These are phyloP conservation scores for Incumbomyces lentus DNA, from an alignment of 2,329 filamentous ascomycete species.

Conservation along the genomic window DNA sequence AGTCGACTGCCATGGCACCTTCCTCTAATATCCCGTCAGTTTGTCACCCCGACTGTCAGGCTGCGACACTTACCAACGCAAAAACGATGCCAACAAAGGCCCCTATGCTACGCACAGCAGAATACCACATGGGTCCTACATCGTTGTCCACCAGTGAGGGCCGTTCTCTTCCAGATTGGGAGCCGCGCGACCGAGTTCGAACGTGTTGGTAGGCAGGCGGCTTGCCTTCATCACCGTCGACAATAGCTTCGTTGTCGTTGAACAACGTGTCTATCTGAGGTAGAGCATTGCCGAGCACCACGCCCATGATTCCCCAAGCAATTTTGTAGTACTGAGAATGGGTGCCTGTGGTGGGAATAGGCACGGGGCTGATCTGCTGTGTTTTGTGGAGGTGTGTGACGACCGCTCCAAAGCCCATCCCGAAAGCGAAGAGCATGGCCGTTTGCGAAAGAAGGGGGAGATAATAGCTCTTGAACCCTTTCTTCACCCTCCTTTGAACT, in stretches of 20 bases:
- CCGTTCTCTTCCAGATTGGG: constrained; percentile 10
- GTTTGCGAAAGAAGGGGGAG: constrained; percentile 49
- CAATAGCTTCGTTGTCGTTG: constrained; percentile 23
- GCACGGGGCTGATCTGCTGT: constrained; percentile 52
- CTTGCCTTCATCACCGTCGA: neutral
- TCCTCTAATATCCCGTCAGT: constrained; percentile 48
- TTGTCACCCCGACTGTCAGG: neutral
- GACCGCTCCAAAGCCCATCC: constrained; percentile 70
- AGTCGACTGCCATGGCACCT: constrained; percentile 85
- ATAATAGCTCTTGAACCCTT: constrained; percentile 33
- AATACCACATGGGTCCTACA: constrained; percentile 61
- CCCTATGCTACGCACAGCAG: constrained; percentile 57
- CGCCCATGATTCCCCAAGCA: constrained; percentile 73
- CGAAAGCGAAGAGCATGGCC: constrained; percentile 63
- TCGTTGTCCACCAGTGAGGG: constrained; percentile 24
- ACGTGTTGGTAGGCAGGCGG: constrained; percentile 21
- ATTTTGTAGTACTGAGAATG: constrained; percentile 57
- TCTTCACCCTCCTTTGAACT: constrained; percentile 20
- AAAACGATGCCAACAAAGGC: constrained; percentile 65
- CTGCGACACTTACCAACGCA: constrained; percentile 60
- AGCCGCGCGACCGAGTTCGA: constrained; percentile 23
- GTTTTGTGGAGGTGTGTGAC: constrained; percentile 70
- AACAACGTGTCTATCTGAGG: constrained; percentile 76
- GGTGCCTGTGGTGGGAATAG: constrained; percentile 46
- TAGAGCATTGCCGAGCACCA: constrained; percentile 65